Base-by-base conservation (phyloP, 139 green algal species). In the Trebouxia sp. region DNA sequence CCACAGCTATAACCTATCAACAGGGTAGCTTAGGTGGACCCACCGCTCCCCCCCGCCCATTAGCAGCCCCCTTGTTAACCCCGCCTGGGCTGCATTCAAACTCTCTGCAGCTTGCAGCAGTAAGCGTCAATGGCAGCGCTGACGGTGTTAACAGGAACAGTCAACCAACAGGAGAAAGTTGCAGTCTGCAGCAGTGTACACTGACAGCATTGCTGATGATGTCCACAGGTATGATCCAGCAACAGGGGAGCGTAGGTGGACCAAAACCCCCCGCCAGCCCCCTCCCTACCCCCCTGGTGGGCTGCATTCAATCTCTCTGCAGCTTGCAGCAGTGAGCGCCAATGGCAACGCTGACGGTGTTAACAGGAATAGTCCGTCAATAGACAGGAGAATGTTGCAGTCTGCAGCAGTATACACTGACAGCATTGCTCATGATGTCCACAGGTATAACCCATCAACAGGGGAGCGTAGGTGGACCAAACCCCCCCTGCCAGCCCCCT, bases 171-270 rank as follows among this genome's bases (percentile, higher is more conserved):
- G n/a, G n/a, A n/a, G n/a, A n/a, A n/a, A n/a, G n/a, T n/a, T n/a
- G n/a, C n/a, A n/a, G n/a, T n/a, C n/a, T n/a, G n/a, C n/a, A n/a
- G n/a, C n/a, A n/a, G n/a, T n/a, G n/a, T n/a, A n/a, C n/a, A n/a
- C n/a, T n/a, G n/a, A n/a, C n/a, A n/a, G n/a, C n/a, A n/a, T n/a
- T n/a, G n/a, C n/a, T n/a, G n/a, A n/a, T n/a, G n/a, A n/a, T n/a
- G n/a, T n/a, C n/a, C n/a, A n/a, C n/a, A n/a, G n/a, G n/a, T 93
- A 88, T 74, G 91, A 94, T 78, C 80, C 81, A 9, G 42, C 48
- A 32, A 95, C 83, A 0, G 87, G 90, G 0, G 85, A 94, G 80
- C 90, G 92, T 47, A 85, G 67, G 1, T 97, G 93, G 93, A 78
- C 74, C 38, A 81, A 85, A 24, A 91, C 89, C 26, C 20, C 37